phyloP scores from a whole-genome alignment of 495 filamentous ascomycete species.

The Penicillium robsamsonii region DNA sequence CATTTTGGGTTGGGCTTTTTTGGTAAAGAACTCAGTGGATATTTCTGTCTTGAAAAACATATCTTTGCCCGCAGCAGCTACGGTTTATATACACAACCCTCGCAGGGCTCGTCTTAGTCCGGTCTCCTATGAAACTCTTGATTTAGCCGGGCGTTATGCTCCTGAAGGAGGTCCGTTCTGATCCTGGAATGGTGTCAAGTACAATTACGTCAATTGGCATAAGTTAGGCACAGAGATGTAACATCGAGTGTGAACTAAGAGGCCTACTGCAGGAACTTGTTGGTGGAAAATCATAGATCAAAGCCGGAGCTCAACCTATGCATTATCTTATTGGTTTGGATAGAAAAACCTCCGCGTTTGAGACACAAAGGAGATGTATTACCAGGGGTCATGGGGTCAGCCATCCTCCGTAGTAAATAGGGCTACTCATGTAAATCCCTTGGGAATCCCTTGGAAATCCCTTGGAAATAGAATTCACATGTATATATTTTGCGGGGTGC shows the following conservation, averaged over 20 bases:
- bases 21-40: neutral
- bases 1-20: constrained; percentile 18
- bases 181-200: constrained; percentile 18
- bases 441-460: neutral
- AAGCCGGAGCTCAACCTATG: neutral
- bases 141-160: neutral
- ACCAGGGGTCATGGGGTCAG: neutral
- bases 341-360: neutral
- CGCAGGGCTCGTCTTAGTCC: neutral
- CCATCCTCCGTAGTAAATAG: neutral
- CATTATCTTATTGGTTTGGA: neutral
- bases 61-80: neutral
- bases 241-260: neutral
- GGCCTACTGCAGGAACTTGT: neutral
- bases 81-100: neutral
- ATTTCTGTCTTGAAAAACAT: neutral
- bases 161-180: constrained; percentile 17
- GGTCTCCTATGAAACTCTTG: neutral
- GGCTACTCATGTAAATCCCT: neutral
- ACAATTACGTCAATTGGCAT: constrained; percentile 5
- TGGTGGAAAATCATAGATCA: constrained; percentile 5
- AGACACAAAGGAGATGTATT: neutral
- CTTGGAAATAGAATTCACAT: neutral
- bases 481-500: neutral
- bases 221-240: neutral